Percentiles rank a stretch among this genome's conserved stretches.
Conservation (phyloP, 2,329 filamentous ascomycete species). For the Curvularia eragrostidis region DNA sequence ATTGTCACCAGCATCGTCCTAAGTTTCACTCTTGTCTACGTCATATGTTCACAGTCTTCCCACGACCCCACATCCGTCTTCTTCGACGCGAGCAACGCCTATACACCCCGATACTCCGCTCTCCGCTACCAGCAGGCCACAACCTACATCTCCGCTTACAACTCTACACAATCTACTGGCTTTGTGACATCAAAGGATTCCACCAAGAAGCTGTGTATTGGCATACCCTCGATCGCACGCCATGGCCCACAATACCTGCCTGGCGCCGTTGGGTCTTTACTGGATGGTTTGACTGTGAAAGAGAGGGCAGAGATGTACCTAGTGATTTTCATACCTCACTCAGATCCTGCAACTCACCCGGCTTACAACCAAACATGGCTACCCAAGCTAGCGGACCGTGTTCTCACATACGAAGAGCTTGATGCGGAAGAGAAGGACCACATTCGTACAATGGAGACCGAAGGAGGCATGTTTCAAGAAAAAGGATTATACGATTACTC, state of each 20-base stretch:
- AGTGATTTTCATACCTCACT: constrained; percentile 55
- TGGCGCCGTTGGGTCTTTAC: constrained; percentile 52
- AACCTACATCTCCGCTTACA: constrained; percentile 31
- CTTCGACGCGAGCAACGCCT: constrained; percentile 43
- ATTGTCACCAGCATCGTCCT: constrained; percentile 25
- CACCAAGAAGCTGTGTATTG: constrained; percentile 51
- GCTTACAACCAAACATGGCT: constrained; percentile 53
- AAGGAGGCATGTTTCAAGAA: constrained; percentile 41
- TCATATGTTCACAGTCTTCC: constrained; percentile 32
- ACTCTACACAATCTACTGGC: constrained; percentile 24
- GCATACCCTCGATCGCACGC: constrained; percentile 53
- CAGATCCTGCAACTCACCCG: constrained; percentile 51
- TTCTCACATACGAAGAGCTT: constrained; percentile 50
- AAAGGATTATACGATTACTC: constrained; percentile 56
- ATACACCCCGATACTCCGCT: constrained; percentile 41
- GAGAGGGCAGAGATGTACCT: constrained; percentile 54
- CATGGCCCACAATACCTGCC: constrained; percentile 52
- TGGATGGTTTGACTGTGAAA: constrained; percentile 51
- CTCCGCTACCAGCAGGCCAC: constrained; percentile 41
- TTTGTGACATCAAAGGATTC: constrained; percentile 18
- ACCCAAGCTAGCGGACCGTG: constrained; percentile 47
- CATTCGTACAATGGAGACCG: constrained; percentile 42
- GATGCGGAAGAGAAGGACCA: constrained; percentile 43
- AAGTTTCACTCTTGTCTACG: constrained; percentile 30
- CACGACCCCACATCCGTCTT: constrained; percentile 48